These are phyloP conservation scores for Naganishia liquefaciens DNA, from an alignment of 1,284 basidiomycete genomes.

Conservation along the genomic window DNA sequence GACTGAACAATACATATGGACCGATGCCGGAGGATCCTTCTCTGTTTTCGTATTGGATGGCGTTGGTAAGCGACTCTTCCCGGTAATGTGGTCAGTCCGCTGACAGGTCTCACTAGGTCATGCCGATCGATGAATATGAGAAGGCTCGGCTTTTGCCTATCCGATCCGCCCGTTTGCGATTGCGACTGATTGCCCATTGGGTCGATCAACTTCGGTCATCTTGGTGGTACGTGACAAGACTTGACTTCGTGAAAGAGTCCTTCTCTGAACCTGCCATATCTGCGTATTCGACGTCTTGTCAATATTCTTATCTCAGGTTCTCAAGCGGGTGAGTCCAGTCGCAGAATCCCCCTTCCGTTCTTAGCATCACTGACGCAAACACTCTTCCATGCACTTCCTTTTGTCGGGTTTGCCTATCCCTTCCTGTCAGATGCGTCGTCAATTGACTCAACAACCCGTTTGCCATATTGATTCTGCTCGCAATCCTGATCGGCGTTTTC, in stretches of 20 bases:
- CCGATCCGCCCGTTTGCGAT: conserved; percentile 70
- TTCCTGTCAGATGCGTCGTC: conserved; percentile 37
- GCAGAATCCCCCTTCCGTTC: conserved; percentile 9
- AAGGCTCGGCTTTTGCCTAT: conserved; percentile 92
- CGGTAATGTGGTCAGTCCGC: too few relatives aligned
- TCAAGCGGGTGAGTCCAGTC: conserved; percentile 36
- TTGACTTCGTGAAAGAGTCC: too few relatives aligned
- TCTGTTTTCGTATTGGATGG: conserved; percentile 87
- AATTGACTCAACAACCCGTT: conserved; percentile 33
- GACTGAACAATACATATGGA: conserved; percentile 74
- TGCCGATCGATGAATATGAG: conserved; percentile 93
- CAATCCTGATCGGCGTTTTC: conserved; percentile 1
- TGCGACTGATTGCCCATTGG: conserved; percentile 87
- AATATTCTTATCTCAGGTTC: conserved; percentile 30
- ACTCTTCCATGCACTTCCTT: conserved; percentile 7
- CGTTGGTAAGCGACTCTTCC: conserved; percentile 70
- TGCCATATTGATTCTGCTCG: conserved; percentile 1
- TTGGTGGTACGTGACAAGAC: conserved; percentile 60
- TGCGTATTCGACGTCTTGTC: not conserved
- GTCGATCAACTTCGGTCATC: conserved; percentile 74
- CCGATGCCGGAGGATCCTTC: conserved; percentile 64
- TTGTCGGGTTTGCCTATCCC: conserved; percentile 6
- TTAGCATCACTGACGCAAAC: conserved; percentile 3
- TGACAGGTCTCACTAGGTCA: conserved; percentile 63
- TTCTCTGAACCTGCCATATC: not conserved